Conservation (phyloP, 768 basidiomycete genomes). For the Leucosporidium creatinivorum region DNA sequence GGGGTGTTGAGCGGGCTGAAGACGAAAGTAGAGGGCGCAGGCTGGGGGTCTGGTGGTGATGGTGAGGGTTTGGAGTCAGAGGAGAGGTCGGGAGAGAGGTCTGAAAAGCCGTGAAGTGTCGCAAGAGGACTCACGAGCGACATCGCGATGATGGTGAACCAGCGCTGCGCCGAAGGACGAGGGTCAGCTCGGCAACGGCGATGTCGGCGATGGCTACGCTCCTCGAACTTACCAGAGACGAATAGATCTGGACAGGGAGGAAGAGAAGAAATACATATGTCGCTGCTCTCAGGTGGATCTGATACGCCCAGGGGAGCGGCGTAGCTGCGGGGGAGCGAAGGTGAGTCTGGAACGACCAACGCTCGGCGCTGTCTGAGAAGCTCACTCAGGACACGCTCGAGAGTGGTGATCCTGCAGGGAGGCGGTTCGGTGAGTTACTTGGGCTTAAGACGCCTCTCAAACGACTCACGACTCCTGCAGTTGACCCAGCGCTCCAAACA, state of each 20-base stretch:
- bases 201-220: too few species aligned
- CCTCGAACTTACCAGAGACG: neutral
- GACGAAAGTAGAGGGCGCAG: conserved; percentile 52
- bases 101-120: too few species aligned
- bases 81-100: too few species aligned
- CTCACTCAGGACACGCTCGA: conserved; percentile 37
- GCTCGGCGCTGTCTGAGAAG: too few species aligned
- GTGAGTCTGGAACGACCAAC: too few species aligned
- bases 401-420: conserved; percentile 34
- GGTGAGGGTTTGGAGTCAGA: too few species aligned
- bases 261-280: too few species aligned
- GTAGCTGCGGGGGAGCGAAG: neutral
- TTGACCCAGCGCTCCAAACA: conserved; percentile 32
- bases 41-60: conserved; percentile 46
- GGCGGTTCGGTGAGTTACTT: too few species aligned
- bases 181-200: neutral
- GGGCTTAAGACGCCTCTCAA: fast-evolving
- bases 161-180: conserved; percentile 10
- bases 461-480: conserved; percentile 30
- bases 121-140: conserved; percentile 37
- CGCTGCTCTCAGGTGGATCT: neutral
- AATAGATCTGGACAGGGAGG: too few species aligned
- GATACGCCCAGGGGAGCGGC: conserved; percentile 41
- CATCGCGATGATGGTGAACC: conserved; percentile 43
- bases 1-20: conserved; percentile 60